Base-by-base conservation (phyloP, 2,329 filamentous ascomycete genomes). In the Verticillium nonalfalfae region DNA sequence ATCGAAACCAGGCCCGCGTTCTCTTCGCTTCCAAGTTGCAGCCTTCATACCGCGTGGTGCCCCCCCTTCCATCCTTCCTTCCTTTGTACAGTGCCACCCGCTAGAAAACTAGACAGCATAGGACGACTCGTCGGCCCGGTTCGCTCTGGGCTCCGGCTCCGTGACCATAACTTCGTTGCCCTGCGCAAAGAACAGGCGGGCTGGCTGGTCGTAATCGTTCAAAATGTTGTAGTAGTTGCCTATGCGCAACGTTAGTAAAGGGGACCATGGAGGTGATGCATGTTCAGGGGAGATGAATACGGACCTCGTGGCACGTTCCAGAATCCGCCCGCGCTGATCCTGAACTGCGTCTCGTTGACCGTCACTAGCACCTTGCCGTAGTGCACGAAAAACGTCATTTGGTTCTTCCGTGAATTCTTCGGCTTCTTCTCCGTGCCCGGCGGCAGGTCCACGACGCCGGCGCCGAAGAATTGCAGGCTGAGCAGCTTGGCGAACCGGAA, bases 381-480 rank as follows among this genome's bases (percentile, higher is more conserved):
- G 68, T 92, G 89, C 35, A 99, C 90, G 68, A 96, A 97, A 74
- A 98, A 98, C 1, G 90, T 88, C 89, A 99, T 95, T 72, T 97
- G 93, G 91, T 97, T 98, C 78, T 90, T 93, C 65, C 94, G 85
- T 39, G 90, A 90, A 75, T 97, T 98, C 81, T 98, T 98, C 57
- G 89, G 85, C 67, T 88, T 86, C 80, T 99, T 99, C 71, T 90
- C 86, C 36, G 90, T 87, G 2, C 90, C 89, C 0, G 91, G 88
- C 6, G 92, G 91, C 58, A 99, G 79, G 69, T 98, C 94, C 40
- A 99, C 90, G 59, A 98, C 84, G 15, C 95, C 95, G 10, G 90
- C 89, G 38, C 93, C 93, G 74, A 98, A 91, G 74, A 97, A 98
- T 0, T 90, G 87, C 64, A 90, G 80, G 34, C 87, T 91, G 61